Base-by-base conservation (phyloP, 495 filamentous ascomycete species). In the Collariella sp. region DNA sequence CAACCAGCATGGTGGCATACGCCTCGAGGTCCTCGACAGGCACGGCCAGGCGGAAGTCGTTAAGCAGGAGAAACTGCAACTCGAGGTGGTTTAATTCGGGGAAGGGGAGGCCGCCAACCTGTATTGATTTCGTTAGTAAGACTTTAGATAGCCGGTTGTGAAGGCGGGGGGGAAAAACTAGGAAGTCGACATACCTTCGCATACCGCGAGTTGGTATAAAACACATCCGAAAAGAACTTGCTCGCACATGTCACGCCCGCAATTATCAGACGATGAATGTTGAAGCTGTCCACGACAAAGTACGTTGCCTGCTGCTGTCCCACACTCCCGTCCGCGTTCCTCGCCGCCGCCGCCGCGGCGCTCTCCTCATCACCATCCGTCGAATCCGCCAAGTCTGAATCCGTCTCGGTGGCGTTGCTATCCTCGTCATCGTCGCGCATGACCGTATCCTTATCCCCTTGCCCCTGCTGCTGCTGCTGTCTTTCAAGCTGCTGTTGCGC, bases 201-300 rank as follows among this genome's bases (percentile, higher is more conserved):
- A 68, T 99, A 99, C 80, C 93, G 78, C 42, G 94, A 97, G 71
- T 99, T 99, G 16, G 93, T 99, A 64, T 97, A 99, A 63, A 99
- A 99, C 40, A 97, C 89, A 74, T 99, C 93, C 3, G 91, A 96
- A 69, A 99, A 99, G 77, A 97, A 99, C 73, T 99, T 99, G 79
- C 91, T 96, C 11, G 94, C 91, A 69, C 94, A 97, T 15, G 93
- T 97, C 43, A 99, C 94, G 19, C 91, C 93, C 9, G 93, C 90
- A 68, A 99, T 99, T 42, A 97, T 91, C 50, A 99, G 74, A 24
- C 93, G 84, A 62, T 99, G 93, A 59, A 99, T 99, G 70, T 99
- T 99, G 70, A 93, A 99, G 67, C 91, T 96, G 73, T 99, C 93
- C 2, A 97, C 93, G 44, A 97, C 91, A 64, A 99, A 99, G 62